Evolutionary conservation across 805 yeast genomes (phyloP).

Genomic region (Starmera caribaea): DNA sequence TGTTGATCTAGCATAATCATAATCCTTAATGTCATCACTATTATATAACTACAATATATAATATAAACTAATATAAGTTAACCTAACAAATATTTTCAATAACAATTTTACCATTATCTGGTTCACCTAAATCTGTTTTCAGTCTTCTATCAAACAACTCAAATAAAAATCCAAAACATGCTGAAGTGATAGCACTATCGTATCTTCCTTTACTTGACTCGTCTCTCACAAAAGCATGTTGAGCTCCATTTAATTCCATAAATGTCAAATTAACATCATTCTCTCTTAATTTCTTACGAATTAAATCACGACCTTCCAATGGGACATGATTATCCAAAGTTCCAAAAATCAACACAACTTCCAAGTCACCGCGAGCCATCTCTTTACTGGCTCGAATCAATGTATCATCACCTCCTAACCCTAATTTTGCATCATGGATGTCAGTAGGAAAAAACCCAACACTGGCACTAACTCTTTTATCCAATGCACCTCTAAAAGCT

Average conservation of each 20-base stretch:
- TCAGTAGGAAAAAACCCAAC: conserved; percentile 79
- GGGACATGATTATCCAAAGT: conserved; percentile 77
- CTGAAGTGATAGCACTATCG: conserved; percentile 65
- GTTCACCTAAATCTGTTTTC: conserved; percentile 57
- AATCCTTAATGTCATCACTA: background rate
- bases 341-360: conserved; percentile 63
- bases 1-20: conserved; percentile 10
- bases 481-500: conserved; percentile 65
- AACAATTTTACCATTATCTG: conserved; percentile 37
- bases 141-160: conserved; percentile 65
- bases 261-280: conserved; percentile 57
- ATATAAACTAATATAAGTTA: background rate
- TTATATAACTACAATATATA: background rate
- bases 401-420: conserved; percentile 59
- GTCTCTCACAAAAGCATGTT: conserved; percentile 77
- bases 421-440: conserved; percentile 59
- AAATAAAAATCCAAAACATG: conserved; percentile 56
- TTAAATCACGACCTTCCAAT: conserved; percentile 64
- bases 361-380: conserved; percentile 40
- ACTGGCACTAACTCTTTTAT: conserved; percentile 52
- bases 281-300: conserved; percentile 49
- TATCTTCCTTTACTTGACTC: conserved; percentile 73
- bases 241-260: conserved; percentile 69
- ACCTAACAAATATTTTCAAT: conserved; percentile 51
- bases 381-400: conserved; percentile 40